Evolutionary conservation across 495 filamentous ascomycete genomes (phyloP).

Genomic region (Cryomyces antarcticus): DNA sequence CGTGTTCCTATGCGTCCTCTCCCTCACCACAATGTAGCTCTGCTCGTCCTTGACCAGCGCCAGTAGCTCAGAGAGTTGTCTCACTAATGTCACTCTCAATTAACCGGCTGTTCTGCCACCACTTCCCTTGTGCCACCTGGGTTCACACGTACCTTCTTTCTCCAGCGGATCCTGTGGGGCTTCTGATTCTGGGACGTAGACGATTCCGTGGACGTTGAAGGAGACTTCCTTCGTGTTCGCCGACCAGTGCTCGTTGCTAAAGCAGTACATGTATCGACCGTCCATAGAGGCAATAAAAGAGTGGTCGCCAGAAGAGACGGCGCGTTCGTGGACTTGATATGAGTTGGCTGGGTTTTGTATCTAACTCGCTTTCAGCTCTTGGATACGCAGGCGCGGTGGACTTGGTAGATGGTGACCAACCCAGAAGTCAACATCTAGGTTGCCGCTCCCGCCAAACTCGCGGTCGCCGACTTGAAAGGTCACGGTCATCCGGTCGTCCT

Average conservation of each 20-base stretch:
- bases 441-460: constrained; percentile 86
- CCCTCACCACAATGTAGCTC: constrained; percentile 85
- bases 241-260: constrained; percentile 93
- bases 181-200: constrained; percentile 85
- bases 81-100: constrained; percentile 31
- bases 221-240: constrained; percentile 88
- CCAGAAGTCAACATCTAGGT: constrained; percentile 96
- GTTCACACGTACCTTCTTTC: constrained; percentile 42
- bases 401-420: constrained; percentile 28
- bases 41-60: constrained; percentile 93
- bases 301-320: constrained; percentile 75
- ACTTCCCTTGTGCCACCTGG: not conserved
- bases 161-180: constrained; percentile 74
- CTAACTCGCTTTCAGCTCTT: constrained; percentile 21
- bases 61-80: constrained; percentile 64
- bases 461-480: constrained; percentile 95
- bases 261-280: constrained; percentile 89
- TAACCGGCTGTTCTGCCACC: constrained; percentile 2
- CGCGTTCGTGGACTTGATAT: constrained; percentile 58
- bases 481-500: constrained; percentile 93
- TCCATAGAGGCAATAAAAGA: constrained; percentile 71
- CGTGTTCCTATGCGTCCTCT: constrained; percentile 91
- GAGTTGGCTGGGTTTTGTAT: constrained; percentile 62
- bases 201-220: constrained; percentile 97
- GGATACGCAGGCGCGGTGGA: not conserved